Percentiles rank a stretch among this genome's conserved stretches.
Evolutionary conservation across 2,329 filamentous ascomycete species (phyloP).

Genomic region (Zopfia rhizophila): DNA sequence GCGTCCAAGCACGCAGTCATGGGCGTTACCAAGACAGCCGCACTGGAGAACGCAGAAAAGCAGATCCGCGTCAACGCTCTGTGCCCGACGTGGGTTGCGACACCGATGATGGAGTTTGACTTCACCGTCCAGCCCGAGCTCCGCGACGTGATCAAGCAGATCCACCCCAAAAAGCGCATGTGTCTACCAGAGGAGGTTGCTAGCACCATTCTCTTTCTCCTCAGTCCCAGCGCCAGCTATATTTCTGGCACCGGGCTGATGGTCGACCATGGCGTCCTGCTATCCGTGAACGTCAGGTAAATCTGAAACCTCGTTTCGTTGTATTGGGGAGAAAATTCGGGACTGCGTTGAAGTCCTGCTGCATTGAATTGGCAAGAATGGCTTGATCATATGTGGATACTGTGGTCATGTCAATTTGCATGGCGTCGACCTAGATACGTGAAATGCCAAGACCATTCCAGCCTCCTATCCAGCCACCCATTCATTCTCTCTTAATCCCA

Average conservation of each 20-base stretch:
- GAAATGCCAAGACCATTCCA: no score
- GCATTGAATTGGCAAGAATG: no score
- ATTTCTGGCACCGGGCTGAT: constrained; percentile 20
- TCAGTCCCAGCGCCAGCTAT: constrained; percentile 24
- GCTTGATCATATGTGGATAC: no score
- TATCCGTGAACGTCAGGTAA: no score
- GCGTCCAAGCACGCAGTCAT: constrained; percentile 44
- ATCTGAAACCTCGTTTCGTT: no score
- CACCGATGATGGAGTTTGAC: constrained; percentile 20
- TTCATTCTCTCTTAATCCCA: no score
- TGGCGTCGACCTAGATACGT: no score
- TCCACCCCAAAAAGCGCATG: constrained; percentile 14
- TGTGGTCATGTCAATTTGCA: no score
- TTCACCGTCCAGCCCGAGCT: constrained; percentile 15
- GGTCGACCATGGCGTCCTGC: no score
- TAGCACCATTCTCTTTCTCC: constrained; percentile 20
- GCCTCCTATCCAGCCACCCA: no score
- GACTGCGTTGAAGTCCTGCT: no score
- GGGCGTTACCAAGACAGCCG: constrained; percentile 42
- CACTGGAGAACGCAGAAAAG: constrained; percentile 29
- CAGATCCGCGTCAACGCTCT: constrained; percentile 25
- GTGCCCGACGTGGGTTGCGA: constrained; percentile 19
- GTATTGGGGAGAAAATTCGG: no score
- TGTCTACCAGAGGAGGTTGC: constrained; percentile 23
- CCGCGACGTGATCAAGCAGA: constrained; percentile 10